Conservation (phyloP, 169 alveolate species). For the Plasmodium reichenowi region DNA sequence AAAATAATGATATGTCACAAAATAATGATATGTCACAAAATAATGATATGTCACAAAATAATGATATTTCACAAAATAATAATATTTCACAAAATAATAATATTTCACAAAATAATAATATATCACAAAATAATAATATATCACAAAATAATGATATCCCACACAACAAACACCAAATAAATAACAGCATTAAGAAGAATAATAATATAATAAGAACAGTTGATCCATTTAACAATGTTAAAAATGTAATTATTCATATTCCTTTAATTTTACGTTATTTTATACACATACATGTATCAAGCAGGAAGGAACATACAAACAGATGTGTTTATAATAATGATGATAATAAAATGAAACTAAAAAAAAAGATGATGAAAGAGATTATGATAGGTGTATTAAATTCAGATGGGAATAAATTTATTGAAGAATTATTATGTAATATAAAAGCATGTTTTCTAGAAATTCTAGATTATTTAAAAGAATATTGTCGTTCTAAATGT, state of each 20-base stretch:
- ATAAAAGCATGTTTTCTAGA: conserved; percentile 38
- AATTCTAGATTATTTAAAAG: conserved; percentile 32
- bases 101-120: too few species aligned
- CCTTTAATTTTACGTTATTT: conserved; percentile 4
- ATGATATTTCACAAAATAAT: too few species aligned
- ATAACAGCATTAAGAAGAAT: not conserved
- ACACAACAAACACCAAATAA: too few species aligned
- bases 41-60: too few species aligned
- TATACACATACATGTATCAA: not conserved
- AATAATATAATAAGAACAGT: not conserved
- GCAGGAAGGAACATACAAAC: not conserved
- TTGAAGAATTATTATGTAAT: conserved; percentile 37
- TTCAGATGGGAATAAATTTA: conserved; percentile 32
- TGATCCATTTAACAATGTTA: too few species aligned
- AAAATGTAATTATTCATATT: not conserved
- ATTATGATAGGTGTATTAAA: conserved; percentile 12
- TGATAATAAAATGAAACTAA: not conserved
- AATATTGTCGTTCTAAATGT: conserved; percentile 2
- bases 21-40: too few species aligned
- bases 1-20: too few species aligned
- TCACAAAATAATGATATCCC: too few species aligned
- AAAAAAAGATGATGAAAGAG: conserved; percentile 18
- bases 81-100: too few species aligned
- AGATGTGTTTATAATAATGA: not conserved
- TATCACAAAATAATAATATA: too few species aligned